phyloP scores from a whole-genome alignment of 2,329 filamentous ascomycete species.

The Pyrenophora teres region DNA sequence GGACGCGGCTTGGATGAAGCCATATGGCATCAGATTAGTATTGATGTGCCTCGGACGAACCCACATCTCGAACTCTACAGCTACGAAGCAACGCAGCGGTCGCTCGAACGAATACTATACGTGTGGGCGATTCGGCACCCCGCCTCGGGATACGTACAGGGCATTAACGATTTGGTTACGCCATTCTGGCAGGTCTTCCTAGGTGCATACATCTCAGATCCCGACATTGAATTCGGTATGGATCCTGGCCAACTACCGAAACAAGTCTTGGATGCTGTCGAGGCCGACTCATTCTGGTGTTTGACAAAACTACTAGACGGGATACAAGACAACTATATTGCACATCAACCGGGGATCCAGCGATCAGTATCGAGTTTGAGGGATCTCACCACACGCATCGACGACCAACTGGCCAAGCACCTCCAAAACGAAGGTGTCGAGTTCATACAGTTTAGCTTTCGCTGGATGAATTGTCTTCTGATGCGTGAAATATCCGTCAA shows the following conservation, averaged over 20 bases:
- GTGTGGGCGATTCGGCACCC: slow-evolving; percentile 98
- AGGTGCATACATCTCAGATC: slow-evolving; percentile 91
- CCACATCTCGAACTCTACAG: slow-evolving; percentile 93
- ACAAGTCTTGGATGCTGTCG: slow-evolving; percentile 90
- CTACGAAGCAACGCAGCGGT: slow-evolving; percentile 94
- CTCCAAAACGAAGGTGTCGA: slow-evolving; percentile 90
- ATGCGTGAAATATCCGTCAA: slow-evolving; percentile 97
- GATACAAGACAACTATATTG: slow-evolving; percentile 99
- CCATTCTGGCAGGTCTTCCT: slow-evolving; percentile 99
- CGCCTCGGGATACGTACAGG: slow-evolving; percentile 96
- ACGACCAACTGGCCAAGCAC: slow-evolving; percentile 81
- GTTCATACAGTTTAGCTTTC: slow-evolving; percentile 98
- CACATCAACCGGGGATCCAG: slow-evolving; percentile 95
- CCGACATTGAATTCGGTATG: slow-evolving; percentile 91
- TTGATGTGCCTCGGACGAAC: slow-evolving; percentile 94
- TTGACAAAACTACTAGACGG: slow-evolving; percentile 96
- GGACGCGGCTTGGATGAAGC: slow-evolving; percentile 87
- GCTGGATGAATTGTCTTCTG: slow-evolving; percentile 99
- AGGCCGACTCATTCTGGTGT: slow-evolving; percentile 98
- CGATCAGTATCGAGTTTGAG: slow-evolving; percentile 86
- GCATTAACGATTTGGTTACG: slow-evolving; percentile 96
- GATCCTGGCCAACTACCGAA: slow-evolving; percentile 92
- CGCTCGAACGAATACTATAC: slow-evolving; percentile 91
- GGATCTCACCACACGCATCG: slow-evolving; percentile 89
- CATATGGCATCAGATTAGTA: slow-evolving; percentile 99